Base-by-base conservation (phyloP, 768 basidiomycete genomes). In the Tubosaeta sp. region DNA sequence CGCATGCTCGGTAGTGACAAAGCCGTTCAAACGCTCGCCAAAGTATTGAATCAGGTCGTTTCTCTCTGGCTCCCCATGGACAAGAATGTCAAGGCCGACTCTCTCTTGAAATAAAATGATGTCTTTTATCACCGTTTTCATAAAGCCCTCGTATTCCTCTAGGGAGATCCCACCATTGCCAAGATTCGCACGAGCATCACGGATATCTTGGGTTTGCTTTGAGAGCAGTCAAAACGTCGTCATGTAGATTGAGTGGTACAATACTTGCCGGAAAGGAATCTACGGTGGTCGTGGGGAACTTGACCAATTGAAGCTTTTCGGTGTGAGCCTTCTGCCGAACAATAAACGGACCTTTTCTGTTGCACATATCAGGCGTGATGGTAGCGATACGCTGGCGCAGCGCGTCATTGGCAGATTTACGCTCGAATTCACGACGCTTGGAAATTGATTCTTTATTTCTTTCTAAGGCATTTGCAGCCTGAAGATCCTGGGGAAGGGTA, bases 31-130 rank as follows among this genome's bases (percentile, higher is more conserved):
- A 68, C 84, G 89, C 74, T 99, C 97, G 60, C 97, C 97, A 62
- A 98, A 99, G 84, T 99, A 99, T 76, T 98, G 95, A 57, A 97
- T 94, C 95, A 98, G 97, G 81, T 97, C 95, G 71, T 97, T 97
- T 65, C 95, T 85, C 79, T 99, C 95, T 50, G 95, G 91, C 74
- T 99, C 97, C 66, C 97, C 97, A 73, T 99, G 97, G 56, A 99
- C 97, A 63, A 98, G 82, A 53, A 99, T 82, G 74, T 99, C 97
- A 62, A 99, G 85, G 60, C 91, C 95, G 60, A 94, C 82, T 72
- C 83, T 85, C 80, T 98, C 95, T 74, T 99, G 97, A 91, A 98
- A 95, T 59, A 84, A 81, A 62, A 98, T 94, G 56, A 93, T 93
- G 50, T 71, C 71, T 76, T 95, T 82, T 63, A 99, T 90, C 75